A percentile compares a stretch with the other conserved stretches of the same genome.
Conservation (phyloP, 2,329 filamentous ascomycete genomes). For the Myotisia sp. region DNA sequence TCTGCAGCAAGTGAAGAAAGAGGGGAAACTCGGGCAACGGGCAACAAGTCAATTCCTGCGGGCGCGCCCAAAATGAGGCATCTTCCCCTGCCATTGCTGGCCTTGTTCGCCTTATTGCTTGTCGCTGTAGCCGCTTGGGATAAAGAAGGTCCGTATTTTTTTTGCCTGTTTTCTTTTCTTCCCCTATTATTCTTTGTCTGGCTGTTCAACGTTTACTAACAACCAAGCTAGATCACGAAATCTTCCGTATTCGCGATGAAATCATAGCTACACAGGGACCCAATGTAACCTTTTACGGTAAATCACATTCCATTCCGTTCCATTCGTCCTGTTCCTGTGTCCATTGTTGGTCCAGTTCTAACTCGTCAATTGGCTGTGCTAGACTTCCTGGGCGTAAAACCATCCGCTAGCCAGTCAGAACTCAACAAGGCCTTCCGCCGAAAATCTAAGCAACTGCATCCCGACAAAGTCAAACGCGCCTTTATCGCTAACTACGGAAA, state of each 20-base stretch:
- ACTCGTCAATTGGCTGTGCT: constrained; percentile 5
- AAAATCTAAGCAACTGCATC: constrained; percentile 68
- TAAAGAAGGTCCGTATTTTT: constrained; percentile 55
- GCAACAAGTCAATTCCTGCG: constrained; percentile 1
- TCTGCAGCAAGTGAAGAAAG: too few species aligned
- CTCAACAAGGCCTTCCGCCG: constrained; percentile 91
- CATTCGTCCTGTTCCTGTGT: background rate
- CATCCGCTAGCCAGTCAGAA: constrained; percentile 64
- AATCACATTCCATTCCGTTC: background rate
- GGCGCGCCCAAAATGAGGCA: constrained; percentile 50
- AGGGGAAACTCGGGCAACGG: too few species aligned
- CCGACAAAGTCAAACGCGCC: constrained; percentile 85
- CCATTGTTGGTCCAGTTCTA: background rate
- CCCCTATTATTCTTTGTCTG: too few species aligned
- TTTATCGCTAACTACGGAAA: constrained; percentile 57
- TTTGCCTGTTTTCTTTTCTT: constrained; percentile 5
- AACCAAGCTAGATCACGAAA: constrained; percentile 92
- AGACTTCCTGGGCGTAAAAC: constrained; percentile 68
- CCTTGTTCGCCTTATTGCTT: constrained; percentile 54
- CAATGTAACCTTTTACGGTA: constrained; percentile 73
- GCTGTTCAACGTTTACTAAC: too few species aligned
- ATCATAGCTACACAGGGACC: constrained; percentile 59
- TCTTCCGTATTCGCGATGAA: constrained; percentile 89
- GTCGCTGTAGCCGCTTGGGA: constrained; percentile 62
- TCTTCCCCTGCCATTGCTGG: constrained; percentile 46